Evolutionary conservation across 2,329 filamentous ascomycete species (phyloP), one percentile per base, ranked within the genome.

Genomic region (Furcasterigmium sp.): DNA sequence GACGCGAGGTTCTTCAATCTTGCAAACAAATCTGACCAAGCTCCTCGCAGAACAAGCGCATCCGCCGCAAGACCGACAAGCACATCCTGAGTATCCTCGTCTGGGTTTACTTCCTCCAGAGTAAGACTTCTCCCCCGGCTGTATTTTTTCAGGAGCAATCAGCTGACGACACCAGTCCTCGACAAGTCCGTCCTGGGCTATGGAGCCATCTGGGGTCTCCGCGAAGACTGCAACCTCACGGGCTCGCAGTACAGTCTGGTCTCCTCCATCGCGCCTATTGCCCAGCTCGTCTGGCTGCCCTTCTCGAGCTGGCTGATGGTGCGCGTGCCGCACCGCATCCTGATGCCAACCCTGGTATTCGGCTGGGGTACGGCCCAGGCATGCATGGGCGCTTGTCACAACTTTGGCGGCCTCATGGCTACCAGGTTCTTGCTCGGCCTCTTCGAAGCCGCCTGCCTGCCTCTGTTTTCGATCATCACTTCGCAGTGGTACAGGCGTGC

Each of bases 231-330:
- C 3, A 49, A 68, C 39, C 66, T 81, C 14, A 68, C 59, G 0
- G 76, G 75, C 1, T 68, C 73, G 45, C 67, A 80, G 45, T 80
- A 80, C 60, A 78, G 76, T 0, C 58, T 81, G 17, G 58, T 82
- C 18, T 72, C 75, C 19, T 79, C 75, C 6, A 78, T 82, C 32
- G 64, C 70, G 0, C 68, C 78, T 1, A 78, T 83, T 19, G 78
- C 78, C 2, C 78, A 83, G 56, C 67, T 83, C 28, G 73, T 62
- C 35, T 81, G 77, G 75, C 75, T 80, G 47, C 78, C 78, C 0
- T 76, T 82, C 46, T 79, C 77, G 0, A 76, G 75, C 0, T 68
- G 70, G 44, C 65, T 83, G 25, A 82, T 83, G 46, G 76, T 83
- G 49, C 79, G 75, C 50, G 69, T 83, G 1, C 78, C 77, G 0